Conservation (phyloP, 805 yeast species). For the Spathaspora boniae region DNA sequence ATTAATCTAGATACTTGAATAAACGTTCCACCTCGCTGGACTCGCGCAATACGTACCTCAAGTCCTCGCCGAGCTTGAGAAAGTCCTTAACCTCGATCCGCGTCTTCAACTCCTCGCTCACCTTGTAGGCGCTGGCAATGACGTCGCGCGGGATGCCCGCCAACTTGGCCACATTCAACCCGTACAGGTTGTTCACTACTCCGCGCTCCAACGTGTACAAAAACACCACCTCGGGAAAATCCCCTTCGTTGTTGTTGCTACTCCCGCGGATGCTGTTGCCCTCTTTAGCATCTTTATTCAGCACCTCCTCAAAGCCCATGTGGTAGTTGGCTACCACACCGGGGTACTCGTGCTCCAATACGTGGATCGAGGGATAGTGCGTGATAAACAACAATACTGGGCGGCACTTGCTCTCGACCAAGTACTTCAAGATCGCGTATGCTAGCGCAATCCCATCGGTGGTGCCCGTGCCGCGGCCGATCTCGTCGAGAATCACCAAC, state of each 20-base stretch:
- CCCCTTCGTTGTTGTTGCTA: constrained; percentile 17
- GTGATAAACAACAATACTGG: constrained; percentile 78
- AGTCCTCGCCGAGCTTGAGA: not conserved
- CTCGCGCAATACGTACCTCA: not conserved
- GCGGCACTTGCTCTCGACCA: constrained; percentile 31
- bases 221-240: constrained; percentile 37
- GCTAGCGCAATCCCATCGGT: constrained; percentile 82
- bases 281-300: constrained; percentile 21
- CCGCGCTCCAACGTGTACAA: constrained; percentile 36
- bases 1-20: constrained; percentile 6
- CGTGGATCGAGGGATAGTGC: constrained; percentile 69
- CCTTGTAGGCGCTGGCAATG: constrained; percentile 40
- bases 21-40: not conserved
- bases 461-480: constrained; percentile 76
- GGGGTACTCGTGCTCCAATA: constrained; percentile 41
- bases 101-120: constrained; percentile 31
- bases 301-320: constrained; percentile 59
- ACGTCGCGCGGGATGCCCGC: constrained; percentile 57
- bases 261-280: too few species aligned
- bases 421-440: constrained; percentile 61
- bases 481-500: constrained; percentile 66
- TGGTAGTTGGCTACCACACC: constrained; percentile 55
- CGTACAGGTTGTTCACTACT: constrained; percentile 61
- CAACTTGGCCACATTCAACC: constrained; percentile 78
- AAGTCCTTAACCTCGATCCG: constrained; percentile 19